A percentile compares a stretch with the other conserved stretches of the same genome.
Conservation (phyloP, 768 basidiomycete genomes). For the Podaxis sp. region DNA sequence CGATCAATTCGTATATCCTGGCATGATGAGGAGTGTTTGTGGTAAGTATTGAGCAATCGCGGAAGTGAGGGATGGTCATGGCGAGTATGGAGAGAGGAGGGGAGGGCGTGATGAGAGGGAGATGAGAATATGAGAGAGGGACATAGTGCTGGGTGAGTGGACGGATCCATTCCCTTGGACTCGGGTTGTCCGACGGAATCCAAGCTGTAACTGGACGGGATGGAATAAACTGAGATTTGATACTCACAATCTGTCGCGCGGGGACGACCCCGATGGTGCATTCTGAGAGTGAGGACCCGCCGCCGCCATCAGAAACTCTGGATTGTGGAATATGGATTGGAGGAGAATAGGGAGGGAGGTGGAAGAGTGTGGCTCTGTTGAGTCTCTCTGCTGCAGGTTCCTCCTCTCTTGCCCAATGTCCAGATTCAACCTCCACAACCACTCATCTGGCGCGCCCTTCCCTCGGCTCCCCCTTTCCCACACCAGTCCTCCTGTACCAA, state of each 20-base stretch:
- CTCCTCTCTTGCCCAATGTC: neutral
- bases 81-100: constrained; percentile 4
- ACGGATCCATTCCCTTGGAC: constrained; percentile 11
- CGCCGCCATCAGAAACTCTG: neutral
- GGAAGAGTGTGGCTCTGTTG: neutral
- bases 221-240: neutral
- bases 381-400: neutral
- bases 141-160: neutral
- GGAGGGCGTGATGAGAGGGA: constrained; percentile 9
- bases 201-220: neutral
- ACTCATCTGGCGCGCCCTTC: neutral
- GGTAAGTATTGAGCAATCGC: constrained; percentile 22
- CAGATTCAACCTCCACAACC: neutral
- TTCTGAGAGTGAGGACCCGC: neutral
- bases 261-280: neutral
- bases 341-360: neutral
- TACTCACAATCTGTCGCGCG: constrained; percentile 12
- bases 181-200: constrained; percentile 8
- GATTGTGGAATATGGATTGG: neutral
- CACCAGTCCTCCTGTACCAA: neutral
- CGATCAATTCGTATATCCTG: constrained; percentile 83
- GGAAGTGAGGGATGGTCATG: constrained; percentile 26
- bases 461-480: neutral
- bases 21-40: constrained; percentile 17
- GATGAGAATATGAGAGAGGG: constrained; percentile 3